Percentiles rank a stretch among this genome's conserved stretches.
These are phyloP conservation scores for Tilletia indica DNA, from an alignment of 1,284 basidiomycete species.

Conservation along the genomic window DNA sequence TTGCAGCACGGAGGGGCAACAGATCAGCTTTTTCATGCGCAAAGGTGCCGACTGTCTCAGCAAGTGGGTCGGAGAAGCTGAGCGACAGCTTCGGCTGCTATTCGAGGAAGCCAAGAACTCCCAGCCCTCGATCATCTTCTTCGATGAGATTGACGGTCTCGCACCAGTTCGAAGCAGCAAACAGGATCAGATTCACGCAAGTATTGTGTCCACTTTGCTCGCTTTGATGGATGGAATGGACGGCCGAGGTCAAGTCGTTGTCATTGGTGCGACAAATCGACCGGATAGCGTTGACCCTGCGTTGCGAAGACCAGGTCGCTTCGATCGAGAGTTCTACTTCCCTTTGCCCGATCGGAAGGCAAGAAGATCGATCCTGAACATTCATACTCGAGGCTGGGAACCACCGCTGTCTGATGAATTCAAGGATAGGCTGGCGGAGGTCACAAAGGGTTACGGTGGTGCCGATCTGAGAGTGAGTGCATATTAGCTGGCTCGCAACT, in stretches of 20 bases:
- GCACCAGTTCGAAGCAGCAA: constrained; percentile 96
- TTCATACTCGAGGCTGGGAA: constrained; percentile 88
- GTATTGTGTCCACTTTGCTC: constrained; percentile 90
- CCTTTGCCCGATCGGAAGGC: constrained; percentile 82
- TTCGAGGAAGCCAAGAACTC: constrained; percentile 93
- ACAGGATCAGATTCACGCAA: constrained; percentile 98
- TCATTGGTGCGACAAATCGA: constrained; percentile 95
- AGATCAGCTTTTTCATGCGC: constrained; percentile 98
- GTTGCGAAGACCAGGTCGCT: constrained; percentile 85
- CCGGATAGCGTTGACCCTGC: constrained; percentile 97
- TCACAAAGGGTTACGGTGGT: constrained; percentile 97
- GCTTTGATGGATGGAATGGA: constrained; percentile 99
- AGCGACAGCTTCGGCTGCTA: constrained; percentile 87
- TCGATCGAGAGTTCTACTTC: constrained; percentile 99
- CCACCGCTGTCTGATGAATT: constrained; percentile 72
- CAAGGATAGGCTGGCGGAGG: constrained; percentile 72
- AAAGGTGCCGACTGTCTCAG: constrained; percentile 97
- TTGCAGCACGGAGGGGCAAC: constrained; percentile 81
- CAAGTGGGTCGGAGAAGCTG: constrained; percentile 99
- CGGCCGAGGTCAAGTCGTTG: constrained; percentile 87
- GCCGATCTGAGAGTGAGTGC: constrained; percentile 82
- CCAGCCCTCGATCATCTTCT: constrained; percentile 94
- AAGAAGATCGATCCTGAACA: constrained; percentile 80
- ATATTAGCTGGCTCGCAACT: too few relatives aligned
- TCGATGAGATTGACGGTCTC: constrained; percentile 97